These are phyloP conservation scores for Lasiodiplodia sp. DNA, from an alignment of 2,329 filamentous ascomycete genomes.

Conservation along the genomic window DNA sequence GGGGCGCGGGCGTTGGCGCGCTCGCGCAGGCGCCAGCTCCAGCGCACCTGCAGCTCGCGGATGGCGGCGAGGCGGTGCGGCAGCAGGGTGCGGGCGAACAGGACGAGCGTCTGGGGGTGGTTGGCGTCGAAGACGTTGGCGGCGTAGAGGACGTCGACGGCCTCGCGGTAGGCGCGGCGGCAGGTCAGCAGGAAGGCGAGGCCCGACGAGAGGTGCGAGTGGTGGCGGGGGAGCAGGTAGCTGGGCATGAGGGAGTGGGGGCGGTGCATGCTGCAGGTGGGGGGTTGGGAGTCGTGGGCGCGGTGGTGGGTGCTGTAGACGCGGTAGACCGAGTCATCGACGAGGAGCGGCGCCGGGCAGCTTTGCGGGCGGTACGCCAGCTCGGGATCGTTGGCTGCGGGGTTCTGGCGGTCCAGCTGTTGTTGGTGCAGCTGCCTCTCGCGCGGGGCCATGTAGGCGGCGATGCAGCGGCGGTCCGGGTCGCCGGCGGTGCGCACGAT, in stretches of 20 bases:
- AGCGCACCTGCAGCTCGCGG: background rate
- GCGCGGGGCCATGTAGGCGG: background rate
- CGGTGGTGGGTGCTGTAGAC: background rate
- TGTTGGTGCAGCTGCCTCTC: background rate
- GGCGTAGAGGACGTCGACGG: background rate
- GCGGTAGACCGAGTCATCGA: background rate
- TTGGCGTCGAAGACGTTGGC: slow-evolving; percentile 15
- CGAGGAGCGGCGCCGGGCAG: background rate
- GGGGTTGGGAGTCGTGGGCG: background rate
- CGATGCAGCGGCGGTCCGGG: slow-evolving; percentile 8
- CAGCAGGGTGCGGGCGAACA: background rate
- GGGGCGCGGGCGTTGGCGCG: background rate
- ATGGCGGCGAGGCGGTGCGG: background rate
- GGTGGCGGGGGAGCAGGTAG: background rate
- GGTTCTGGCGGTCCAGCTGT: background rate
- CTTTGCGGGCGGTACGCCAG: background rate
- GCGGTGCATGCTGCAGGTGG: background rate
- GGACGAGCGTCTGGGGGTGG: slow-evolving; percentile 4
- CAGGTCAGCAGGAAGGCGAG: slow-evolving; percentile 2
- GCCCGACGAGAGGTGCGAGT: background rate
- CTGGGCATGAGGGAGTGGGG: background rate
- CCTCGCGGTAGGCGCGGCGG: slow-evolving; percentile 5
- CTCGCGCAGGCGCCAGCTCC: background rate
- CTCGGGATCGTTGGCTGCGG: background rate
- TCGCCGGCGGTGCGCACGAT: background rate